Percentiles rank a stretch among this genome's conserved stretches.
phyloP scores from a whole-genome alignment of 768 basidiomycete genomes.

The Coprinellus micaceus region DNA sequence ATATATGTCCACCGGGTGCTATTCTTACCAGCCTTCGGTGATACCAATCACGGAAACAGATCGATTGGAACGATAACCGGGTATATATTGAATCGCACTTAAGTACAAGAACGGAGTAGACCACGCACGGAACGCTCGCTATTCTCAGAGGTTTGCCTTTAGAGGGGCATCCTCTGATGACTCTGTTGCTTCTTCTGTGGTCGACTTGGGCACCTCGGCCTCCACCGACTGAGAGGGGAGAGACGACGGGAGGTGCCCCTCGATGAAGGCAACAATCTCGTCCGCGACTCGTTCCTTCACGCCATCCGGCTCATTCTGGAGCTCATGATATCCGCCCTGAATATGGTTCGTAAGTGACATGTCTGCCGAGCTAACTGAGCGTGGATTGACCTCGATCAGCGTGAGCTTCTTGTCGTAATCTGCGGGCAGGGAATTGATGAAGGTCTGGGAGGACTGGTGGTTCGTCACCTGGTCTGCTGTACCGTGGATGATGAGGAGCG shows the following conservation, averaged over 20 bases:
- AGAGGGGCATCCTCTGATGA: too few relatives aligned
- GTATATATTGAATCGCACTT: too few relatives aligned
- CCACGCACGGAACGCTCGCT: too few relatives aligned
- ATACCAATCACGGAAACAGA: too few relatives aligned
- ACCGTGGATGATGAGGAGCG: constrained; percentile 64
- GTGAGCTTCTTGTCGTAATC: constrained; percentile 39
- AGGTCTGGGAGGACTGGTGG: constrained; percentile 46
- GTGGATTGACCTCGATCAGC: constrained; percentile 32
- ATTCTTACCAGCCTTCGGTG: too few relatives aligned
- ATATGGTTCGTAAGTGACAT: neutral
- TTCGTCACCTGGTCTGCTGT: constrained; percentile 63
- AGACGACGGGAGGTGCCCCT: constrained; percentile 21
- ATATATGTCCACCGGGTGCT: too few relatives aligned
- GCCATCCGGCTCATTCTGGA: constrained; percentile 66
- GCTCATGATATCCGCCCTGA: constrained; percentile 72
- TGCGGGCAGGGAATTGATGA: constrained; percentile 49
- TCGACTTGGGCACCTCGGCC: too few relatives aligned
- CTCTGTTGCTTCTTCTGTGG: too few relatives aligned
- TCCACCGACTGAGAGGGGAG: too few relatives aligned
- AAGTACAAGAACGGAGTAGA: too few relatives aligned
- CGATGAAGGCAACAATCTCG: constrained; percentile 51
- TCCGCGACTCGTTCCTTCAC: constrained; percentile 59
- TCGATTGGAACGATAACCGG: too few relatives aligned
- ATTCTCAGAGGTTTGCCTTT: too few relatives aligned
- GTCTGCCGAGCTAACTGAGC: neutral